phyloP scores from a whole-genome alignment of 495 filamentous ascomycete species.

The Penicillium manginii region DNA sequence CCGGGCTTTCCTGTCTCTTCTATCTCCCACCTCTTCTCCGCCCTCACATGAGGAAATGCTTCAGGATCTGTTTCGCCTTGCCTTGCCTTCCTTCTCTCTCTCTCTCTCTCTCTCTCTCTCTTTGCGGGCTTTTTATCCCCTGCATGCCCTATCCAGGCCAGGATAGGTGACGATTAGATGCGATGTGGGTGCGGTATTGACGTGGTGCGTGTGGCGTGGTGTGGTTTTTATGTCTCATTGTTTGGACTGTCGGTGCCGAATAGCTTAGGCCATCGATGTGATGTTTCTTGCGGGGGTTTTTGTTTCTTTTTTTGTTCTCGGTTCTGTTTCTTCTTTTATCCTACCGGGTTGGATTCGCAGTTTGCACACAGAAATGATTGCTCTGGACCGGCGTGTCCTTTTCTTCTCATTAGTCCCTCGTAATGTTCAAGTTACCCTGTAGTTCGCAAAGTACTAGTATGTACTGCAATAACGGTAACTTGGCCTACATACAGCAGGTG shows the following conservation, averaged over 20 bases:
- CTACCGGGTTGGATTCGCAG: slow-evolving; percentile 4
- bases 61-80: not conserved
- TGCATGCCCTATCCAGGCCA: not conserved
- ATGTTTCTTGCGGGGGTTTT: not conserved
- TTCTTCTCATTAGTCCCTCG: slow-evolving; percentile 3
- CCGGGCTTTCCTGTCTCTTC: slow-evolving; percentile 3
- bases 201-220: not conserved
- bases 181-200: not conserved
- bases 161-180: slow-evolving; percentile 1
- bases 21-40: not conserved
- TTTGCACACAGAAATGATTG: slow-evolving; percentile 3
- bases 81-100: not conserved
- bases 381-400: slow-evolving; percentile 2
- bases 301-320: not conserved
- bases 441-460: no score
- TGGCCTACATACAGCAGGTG: no score
- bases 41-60: not conserved
- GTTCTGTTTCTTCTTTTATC: not conserved
- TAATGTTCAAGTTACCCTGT: not conserved
- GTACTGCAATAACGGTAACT: no score
- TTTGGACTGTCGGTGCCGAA: not conserved
- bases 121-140: not conserved
- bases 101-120: not conserved
- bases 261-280: not conserved
- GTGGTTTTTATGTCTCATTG: not conserved